Evolutionary conservation across 2,329 filamentous ascomycete genomes (phyloP), one percentile per base, ranked within the genome.

Genomic region (Aotearoamyces nothofagi): DNA sequence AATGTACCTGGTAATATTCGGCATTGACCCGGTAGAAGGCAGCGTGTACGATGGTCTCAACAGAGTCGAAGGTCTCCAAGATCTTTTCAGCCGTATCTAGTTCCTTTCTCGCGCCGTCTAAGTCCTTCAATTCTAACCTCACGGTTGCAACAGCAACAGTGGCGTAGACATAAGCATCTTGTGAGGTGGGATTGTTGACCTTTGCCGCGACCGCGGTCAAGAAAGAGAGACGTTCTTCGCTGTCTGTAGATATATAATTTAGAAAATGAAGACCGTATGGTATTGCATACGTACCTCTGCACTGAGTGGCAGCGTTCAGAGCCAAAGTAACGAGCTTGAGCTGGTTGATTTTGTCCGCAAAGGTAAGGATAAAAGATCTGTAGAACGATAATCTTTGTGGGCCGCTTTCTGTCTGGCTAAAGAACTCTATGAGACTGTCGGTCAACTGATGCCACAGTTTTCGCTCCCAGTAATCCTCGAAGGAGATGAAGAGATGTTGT

Each of bases 401-500:
- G 32, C 74, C 78, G 56, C 86, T 96, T 50, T 76, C 71, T 24
- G 79, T 68, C 44, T 81, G 61, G 47, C 76, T 75, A 62, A 94
- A 98, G 68, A 87, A 94, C 42, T 80, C 69, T 44, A 93, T 64
- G 32, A 98, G 69, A 30, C 77, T 66, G 50, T 93, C 79, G 19
- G 90, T 98, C 42, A 98, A 78, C 60, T 98, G 86, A 62, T 98
- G 90, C 90, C 90, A 98, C 58, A 98, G 69, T 61, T 94, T 94
- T 47, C 87, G 77, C 64, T 98, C 90, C 90, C 90, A 98, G 51
- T 75, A 81, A 53, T 92, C 84, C 63, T 98, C 90, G 42, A 98
- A 93, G 46, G 78, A 73, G 45, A 98, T 69, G 55, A 94, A 81
- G 48, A 81, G 72, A 47, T 78, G 69, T 58, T 94, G 86, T 30